Percentiles rank a stretch among this genome's conserved stretches.
Conservation (phyloP, 2,329 filamentous ascomycete genomes). For the Pseudogymnoascus sp. region DNA sequence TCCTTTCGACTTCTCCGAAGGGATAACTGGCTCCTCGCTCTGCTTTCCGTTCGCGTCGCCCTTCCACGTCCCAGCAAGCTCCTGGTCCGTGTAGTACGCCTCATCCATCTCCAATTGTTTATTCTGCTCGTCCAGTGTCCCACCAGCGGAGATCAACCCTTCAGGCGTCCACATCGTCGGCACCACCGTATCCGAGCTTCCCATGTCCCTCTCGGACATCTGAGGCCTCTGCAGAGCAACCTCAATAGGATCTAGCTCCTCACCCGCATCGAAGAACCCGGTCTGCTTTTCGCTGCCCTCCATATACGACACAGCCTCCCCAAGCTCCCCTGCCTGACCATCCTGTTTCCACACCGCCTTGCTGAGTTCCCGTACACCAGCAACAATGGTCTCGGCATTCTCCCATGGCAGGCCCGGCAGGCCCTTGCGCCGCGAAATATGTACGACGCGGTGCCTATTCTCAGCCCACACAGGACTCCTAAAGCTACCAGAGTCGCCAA, state of each 20-base stretch:
- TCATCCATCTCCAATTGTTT: not conserved
- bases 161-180: not conserved
- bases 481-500: not conserved
- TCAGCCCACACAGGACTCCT: conserved; percentile 2
- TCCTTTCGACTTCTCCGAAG: not conserved
- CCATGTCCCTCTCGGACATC: not conserved
- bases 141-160: not conserved
- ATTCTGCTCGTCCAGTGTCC: not conserved
- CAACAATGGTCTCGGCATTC: not conserved
- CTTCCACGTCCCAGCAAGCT: conserved; percentile 1
- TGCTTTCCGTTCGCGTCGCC: not conserved
- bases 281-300: not conserved
- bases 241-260: not conserved
- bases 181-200: not conserved
- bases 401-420: not conserved
- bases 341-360: conserved; percentile 4
- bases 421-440: not conserved
- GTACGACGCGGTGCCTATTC: not conserved
- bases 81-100: not conserved
- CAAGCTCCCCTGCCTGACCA: not conserved
- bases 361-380: not conserved
- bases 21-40: not conserved
- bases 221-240: not conserved
- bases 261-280: not conserved
- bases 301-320: conserved; percentile 3